Evolutionary conservation across 2,329 filamentous ascomycete genomes (phyloP).

Genomic region (Amphichorda felina): DNA sequence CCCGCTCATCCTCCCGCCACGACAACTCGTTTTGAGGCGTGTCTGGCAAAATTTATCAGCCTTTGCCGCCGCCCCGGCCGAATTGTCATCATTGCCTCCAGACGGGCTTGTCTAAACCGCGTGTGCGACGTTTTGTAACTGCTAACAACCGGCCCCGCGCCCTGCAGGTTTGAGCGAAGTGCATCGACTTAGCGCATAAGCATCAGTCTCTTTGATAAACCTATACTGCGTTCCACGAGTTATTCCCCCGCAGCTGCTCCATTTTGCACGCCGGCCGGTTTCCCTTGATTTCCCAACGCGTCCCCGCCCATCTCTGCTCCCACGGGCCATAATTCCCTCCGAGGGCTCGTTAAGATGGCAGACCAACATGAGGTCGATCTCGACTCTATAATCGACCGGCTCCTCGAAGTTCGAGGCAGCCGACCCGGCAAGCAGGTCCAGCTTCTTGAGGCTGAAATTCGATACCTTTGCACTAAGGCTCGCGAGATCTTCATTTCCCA

Average conservation of each 20-base stretch:
- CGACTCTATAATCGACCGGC: constrained; percentile 97
- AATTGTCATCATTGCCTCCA: neutral
- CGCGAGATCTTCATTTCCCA: constrained; percentile 99
- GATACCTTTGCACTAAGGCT: constrained; percentile 95
- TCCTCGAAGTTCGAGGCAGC: constrained; percentile 95
- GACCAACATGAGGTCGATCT: constrained; percentile 84
- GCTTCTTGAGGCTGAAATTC: constrained; percentile 90
- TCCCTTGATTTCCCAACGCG: constrained; percentile 3
- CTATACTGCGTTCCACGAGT: too few relatives aligned
- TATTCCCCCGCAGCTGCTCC: constrained; percentile 14
- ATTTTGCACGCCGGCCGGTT: constrained; percentile 12
- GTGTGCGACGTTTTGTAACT: neutral
- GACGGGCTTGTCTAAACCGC: neutral
- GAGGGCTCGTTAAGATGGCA: constrained; percentile 37
- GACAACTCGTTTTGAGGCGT: neutral
- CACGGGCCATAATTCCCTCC: constrained; percentile 25
- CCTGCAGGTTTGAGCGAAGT: constrained; percentile 12
- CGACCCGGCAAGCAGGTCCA: constrained; percentile 98
- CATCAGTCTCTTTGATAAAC: neutral
- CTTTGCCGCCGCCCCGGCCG: constrained; percentile 1
- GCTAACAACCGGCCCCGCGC: neutral
- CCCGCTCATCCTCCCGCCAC: constrained; percentile 6
- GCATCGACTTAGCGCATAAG: constrained; percentile 15
- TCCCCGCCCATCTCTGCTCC: constrained; percentile 13
- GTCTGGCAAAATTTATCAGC: neutral